These are phyloP conservation scores for Flaveria trinervia DNA, from an alignment of 129 eudicot genomes.

Conservation along the genomic window DNA sequence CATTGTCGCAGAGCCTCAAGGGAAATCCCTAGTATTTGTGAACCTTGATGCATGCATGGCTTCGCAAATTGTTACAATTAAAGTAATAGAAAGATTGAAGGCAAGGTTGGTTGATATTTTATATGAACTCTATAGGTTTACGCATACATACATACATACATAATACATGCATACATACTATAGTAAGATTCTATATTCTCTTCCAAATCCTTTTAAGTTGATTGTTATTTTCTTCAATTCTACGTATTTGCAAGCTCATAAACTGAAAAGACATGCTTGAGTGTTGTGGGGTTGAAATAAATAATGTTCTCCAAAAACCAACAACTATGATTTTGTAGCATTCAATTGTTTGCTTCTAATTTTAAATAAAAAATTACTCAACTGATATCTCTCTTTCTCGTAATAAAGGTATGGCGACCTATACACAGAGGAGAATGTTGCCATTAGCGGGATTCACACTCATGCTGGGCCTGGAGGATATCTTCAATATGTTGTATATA, in stretches of 20 bases:
- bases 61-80: constrained; percentile 89
- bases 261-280: too few relatives aligned
- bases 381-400: background rate
- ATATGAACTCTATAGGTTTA: too few relatives aligned
- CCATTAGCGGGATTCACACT: constrained; percentile 93
- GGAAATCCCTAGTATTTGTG: constrained; percentile 58
- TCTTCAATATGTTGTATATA: constrained; percentile 91
- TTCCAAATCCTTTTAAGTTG: too few relatives aligned
- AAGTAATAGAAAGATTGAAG: constrained; percentile 86
- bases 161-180: too few relatives aligned
- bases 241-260: too few relatives aligned
- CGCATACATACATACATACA: too few relatives aligned
- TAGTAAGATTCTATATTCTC: too few relatives aligned
- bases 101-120: constrained; percentile 67
- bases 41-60: constrained; percentile 99
- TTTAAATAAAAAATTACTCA: too few relatives aligned
- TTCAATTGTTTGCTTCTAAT: background rate
- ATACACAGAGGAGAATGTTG: constrained; percentile 84
- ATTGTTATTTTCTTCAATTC: too few relatives aligned
- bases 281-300: too few relatives aligned
- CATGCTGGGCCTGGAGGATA: constrained; percentile 99
- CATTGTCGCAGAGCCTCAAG: constrained; percentile 52
- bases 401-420: constrained; percentile 75
- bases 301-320: background rate
- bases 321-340: background rate